Conservation (phyloP, 2,329 filamentous ascomycete genomes). For the Fusarium piperis region DNA sequence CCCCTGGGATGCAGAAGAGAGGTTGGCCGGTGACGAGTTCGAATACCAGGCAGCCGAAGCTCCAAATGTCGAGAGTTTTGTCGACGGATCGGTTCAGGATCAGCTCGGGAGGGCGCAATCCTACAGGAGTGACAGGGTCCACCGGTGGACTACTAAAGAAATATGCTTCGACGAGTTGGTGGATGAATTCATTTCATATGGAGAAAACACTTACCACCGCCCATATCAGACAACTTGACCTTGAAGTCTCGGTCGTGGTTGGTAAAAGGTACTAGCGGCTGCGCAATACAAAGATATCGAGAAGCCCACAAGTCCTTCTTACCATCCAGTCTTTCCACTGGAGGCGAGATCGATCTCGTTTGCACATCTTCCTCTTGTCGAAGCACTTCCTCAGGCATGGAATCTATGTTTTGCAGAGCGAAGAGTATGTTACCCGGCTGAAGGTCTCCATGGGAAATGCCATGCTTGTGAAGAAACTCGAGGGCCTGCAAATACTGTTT, state of each 20-base stretch:
- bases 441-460: slow-evolving; percentile 11
- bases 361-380: neutral
- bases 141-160: neutral
- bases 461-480: slow-evolving; percentile 1
- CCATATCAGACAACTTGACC: slow-evolving; percentile 19
- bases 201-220: neutral
- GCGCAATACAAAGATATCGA: slow-evolving; percentile 5
- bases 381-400: neutral
- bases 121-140: neutral
- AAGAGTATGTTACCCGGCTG: slow-evolving; percentile 20
- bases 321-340: slow-evolving; percentile 6
- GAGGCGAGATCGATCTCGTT: neutral
- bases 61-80: slow-evolving; percentile 19
- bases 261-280: neutral
- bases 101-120: slow-evolving; percentile 13
- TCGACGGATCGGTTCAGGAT: slow-evolving; percentile 1
- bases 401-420: neutral
- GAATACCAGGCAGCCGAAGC: slow-evolving; percentile 25
- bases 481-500: slow-evolving; percentile 4
- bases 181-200: no score
- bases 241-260: neutral
- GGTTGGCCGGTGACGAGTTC: slow-evolving; percentile 11
- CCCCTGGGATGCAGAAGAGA: neutral
- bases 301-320: slow-evolving; percentile 20
- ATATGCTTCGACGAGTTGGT: neutral